Evolutionary conservation across 768 basidiomycete genomes (phyloP), one percentile per base, ranked within the genome.

Genomic region (Phlebiopsis gigantea): DNA sequence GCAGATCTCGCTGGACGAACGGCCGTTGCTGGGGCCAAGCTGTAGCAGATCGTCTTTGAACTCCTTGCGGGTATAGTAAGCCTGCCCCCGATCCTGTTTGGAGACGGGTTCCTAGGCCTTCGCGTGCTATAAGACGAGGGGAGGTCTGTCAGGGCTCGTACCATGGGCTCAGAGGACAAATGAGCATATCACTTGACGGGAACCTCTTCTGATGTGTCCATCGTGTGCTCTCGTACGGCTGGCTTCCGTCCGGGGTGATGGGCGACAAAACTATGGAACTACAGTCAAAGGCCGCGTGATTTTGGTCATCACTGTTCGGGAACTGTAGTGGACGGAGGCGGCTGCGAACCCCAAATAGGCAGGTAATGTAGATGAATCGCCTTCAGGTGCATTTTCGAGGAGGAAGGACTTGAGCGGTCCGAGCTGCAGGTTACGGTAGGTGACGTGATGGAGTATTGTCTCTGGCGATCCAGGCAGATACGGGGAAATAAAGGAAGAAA

Each of bases 401-500:
- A 39, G 34, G 34, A 39, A 39, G 17, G 17, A 12, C 34, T 17
- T 17, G 34, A 39, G 17, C 34, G 34, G 17, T 12, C 34, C 34
- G 12, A 39, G 12, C 17, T 39, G 34, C 34, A 39, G 34, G 34
- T 10, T 9, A 39, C 34, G 17, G 34, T 39, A 10, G 12, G 12
- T 39, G 34, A 17, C 34, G 17, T 39, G 34, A 48, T 48, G 28
- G 15, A 26, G 47, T 8, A 19, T 30, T 17, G 26, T 12, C 29
- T 29, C 30, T 48, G 47, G 47, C 47, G 29, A 48, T 15, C 26
- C 31, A 3, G 21, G 50, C 6, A 28, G 15, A 14, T 41, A 45
- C 54, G 54, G 54, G 54, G 45, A 55, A 55, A 47, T 47, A 46
- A 46, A 46, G 54, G 54, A 39, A 46, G 29, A 46, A n/a, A 17